A percentile compares a stretch with the other conserved stretches of the same genome.
Evolutionary conservation across 1,139 yeast genomes (phyloP).

Genomic region (Magnusiomyces suaveolens): DNA sequence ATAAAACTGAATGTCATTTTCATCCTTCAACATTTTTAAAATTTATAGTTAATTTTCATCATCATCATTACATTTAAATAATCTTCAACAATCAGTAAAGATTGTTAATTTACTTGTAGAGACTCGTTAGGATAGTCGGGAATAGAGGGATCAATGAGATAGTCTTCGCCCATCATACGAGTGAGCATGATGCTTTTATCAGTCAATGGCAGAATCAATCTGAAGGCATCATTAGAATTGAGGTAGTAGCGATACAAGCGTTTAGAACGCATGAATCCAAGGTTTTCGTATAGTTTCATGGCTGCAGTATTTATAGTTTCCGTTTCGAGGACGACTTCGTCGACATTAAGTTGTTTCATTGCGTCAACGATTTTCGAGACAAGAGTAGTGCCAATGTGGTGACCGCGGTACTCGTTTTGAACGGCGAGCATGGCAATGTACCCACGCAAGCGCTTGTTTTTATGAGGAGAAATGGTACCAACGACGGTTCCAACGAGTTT

Average conservation of each 20-base stretch:
- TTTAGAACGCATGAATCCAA: slow-evolving; percentile 78
- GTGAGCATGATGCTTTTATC: slow-evolving; percentile 41
- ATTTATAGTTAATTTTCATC: too few relatives aligned
- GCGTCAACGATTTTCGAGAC: slow-evolving; percentile 55
- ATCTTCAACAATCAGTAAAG: too few relatives aligned
- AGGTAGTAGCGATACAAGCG: slow-evolving; percentile 77
- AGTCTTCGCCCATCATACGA: slow-evolving; percentile 8
- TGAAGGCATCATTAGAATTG: slow-evolving; percentile 86
- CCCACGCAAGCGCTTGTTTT: slow-evolving; percentile 60
- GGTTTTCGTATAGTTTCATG: slow-evolving; percentile 63
- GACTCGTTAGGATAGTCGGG: too few relatives aligned
- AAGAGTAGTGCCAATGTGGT: slow-evolving; percentile 69
- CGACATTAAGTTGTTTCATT: slow-evolving; percentile 57
- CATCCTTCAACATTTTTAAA: too few relatives aligned
- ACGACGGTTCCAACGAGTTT: slow-evolving; percentile 70
- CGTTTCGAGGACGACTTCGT: slow-evolving; percentile 85
- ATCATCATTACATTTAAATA: too few relatives aligned
- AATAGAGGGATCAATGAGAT: background rate
- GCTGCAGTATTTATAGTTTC: slow-evolving; percentile 80
- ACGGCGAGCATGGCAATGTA: slow-evolving; percentile 96
- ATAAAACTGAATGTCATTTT: too few relatives aligned
- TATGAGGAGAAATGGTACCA: slow-evolving; percentile 73
- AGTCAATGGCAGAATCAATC: slow-evolving; percentile 62
- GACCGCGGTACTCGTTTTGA: slow-evolving; percentile 56
- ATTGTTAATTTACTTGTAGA: too few relatives aligned